Percentiles rank a stretch among this genome's conserved stretches.
Conservation (phyloP, 805 yeast species). For the Kodamaea leandrae region DNA sequence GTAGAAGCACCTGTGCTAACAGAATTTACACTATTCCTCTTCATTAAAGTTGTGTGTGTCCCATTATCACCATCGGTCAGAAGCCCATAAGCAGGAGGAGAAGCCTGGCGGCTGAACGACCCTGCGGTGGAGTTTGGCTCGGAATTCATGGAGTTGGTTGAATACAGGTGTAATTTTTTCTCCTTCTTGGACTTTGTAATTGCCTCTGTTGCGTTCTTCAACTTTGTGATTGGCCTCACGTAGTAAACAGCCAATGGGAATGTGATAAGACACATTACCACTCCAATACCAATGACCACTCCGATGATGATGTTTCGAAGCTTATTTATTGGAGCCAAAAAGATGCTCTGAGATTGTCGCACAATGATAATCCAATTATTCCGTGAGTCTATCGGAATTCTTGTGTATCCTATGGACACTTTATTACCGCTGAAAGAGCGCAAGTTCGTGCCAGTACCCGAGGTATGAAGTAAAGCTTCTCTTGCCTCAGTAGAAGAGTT, state of each 20-base stretch:
- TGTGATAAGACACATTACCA: constrained; percentile 68
- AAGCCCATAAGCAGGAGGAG: background rate
- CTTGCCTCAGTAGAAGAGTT: constrained; percentile 25
- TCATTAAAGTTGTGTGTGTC: constrained; percentile 3
- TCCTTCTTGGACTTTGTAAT: constrained; percentile 46
- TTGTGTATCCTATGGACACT: constrained; percentile 37
- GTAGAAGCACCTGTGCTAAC: constrained; percentile 28
- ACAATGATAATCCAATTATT: constrained; percentile 70
- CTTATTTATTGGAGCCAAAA: constrained; percentile 60
- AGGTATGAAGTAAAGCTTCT: constrained; percentile 24
- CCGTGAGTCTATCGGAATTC: constrained; percentile 29
- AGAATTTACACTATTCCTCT: constrained; percentile 28
- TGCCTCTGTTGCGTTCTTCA: constrained; percentile 80
- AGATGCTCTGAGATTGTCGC: constrained; percentile 57
- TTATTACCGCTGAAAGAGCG: constrained; percentile 19
- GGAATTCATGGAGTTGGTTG: constrained; percentile 2
- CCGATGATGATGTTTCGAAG: constrained; percentile 71
- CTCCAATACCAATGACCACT: constrained; percentile 76
- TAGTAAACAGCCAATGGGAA: constrained; percentile 83
- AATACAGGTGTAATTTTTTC: constrained; percentile 13
- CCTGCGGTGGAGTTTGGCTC: background rate
- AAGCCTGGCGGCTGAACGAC: background rate
- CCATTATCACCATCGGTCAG: background rate
- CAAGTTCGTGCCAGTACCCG: constrained; percentile 32
- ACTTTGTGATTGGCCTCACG: constrained; percentile 74